Percentiles rank a stretch among this genome's conserved stretches.
Evolutionary conservation across 108 stramenopile genomes (phyloP).

Genomic region (Cyclostephanos invisitatus): DNA sequence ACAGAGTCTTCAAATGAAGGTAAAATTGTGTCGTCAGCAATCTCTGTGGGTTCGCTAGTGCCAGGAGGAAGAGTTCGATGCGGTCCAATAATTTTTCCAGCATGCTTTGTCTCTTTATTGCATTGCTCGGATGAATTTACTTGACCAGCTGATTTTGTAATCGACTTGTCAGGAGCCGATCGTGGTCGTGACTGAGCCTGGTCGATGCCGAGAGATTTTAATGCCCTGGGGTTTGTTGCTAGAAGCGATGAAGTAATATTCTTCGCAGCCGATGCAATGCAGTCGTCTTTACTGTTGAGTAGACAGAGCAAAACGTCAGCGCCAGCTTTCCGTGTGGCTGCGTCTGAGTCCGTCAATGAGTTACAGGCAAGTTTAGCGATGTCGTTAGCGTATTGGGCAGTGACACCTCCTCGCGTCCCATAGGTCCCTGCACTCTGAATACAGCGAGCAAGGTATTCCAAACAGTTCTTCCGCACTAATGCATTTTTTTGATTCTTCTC

Average conservation of each 20-base stretch:
- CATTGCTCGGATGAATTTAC: constrained; percentile 1
- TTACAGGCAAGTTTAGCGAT: constrained; percentile 48
- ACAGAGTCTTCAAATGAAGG: constrained; percentile 61
- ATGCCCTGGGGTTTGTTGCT: constrained; percentile 64
- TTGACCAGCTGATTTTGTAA: constrained; percentile 4
- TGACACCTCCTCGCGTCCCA: constrained; percentile 60
- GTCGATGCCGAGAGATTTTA: constrained; percentile 55
- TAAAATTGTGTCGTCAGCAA: constrained; percentile 11
- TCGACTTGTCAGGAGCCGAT: constrained; percentile 5
- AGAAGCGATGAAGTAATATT: constrained; percentile 49
- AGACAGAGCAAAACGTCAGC: constrained; percentile 56
- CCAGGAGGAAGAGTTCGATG: constrained; percentile 6
- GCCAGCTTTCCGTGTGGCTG: constrained; percentile 68
- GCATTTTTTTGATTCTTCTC: constrained; percentile 85
- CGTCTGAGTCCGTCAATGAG: constrained; percentile 81
- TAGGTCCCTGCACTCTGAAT: constrained; percentile 48
- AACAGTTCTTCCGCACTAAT: constrained; percentile 55
- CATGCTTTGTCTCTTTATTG: neutral
- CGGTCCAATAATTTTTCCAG: neutral
- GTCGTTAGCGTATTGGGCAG: constrained; percentile 34
- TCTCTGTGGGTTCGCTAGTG: constrained; percentile 15
- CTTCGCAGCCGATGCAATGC: constrained; percentile 26
- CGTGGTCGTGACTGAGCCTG: constrained; percentile 4
- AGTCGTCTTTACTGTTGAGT: constrained; percentile 45
- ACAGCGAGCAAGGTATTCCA: constrained; percentile 77